These are phyloP conservation scores for Smallanthus sonchifolius DNA, from an alignment of 129 eudicot species.

Conservation along the genomic window DNA sequence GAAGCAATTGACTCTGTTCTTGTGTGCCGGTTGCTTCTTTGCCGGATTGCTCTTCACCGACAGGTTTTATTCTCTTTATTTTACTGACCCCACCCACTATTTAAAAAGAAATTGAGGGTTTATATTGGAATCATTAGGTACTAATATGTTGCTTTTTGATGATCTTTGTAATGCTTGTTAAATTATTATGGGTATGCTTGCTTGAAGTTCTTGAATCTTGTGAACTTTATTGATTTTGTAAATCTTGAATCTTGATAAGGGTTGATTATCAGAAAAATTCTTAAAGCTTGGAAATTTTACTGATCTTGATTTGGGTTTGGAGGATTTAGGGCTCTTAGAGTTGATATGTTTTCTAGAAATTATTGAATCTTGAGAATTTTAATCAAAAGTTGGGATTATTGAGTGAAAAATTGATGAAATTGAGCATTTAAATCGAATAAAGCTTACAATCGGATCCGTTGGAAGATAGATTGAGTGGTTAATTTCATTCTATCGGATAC, in stretches of 20 bases:
- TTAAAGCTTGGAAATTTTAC: neutral
- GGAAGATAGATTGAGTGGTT: neutral
- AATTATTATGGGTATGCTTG: constrained; percentile 4
- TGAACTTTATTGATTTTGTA: neutral
- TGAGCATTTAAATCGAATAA: neutral
- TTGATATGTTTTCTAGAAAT: neutral
- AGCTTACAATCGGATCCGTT: neutral
- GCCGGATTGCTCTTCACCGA: constrained; percentile 97
- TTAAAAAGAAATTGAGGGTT: constrained; percentile 1
- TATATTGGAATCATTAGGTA: constrained; percentile 16
- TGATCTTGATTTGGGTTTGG: constrained; percentile 8
- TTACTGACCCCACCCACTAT: constrained; percentile 27
- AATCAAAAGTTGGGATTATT: neutral
- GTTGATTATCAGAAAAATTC: neutral
- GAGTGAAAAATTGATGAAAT: neutral
- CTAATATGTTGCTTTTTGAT: constrained; percentile 3
- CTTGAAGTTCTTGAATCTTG: neutral
- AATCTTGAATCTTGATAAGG: neutral
- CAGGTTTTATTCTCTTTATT: constrained; percentile 54
- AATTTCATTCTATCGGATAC: neutral
- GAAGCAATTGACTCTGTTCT: constrained; percentile 51
- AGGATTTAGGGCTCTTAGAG: neutral
- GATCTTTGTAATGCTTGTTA: neutral
- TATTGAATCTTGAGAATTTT: constrained; percentile 1
- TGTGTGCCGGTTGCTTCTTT: constrained; percentile 83